phyloP scores from a whole-genome alignment of 306 rosid genomes.

The Casuarina cunninghamiana region DNA sequence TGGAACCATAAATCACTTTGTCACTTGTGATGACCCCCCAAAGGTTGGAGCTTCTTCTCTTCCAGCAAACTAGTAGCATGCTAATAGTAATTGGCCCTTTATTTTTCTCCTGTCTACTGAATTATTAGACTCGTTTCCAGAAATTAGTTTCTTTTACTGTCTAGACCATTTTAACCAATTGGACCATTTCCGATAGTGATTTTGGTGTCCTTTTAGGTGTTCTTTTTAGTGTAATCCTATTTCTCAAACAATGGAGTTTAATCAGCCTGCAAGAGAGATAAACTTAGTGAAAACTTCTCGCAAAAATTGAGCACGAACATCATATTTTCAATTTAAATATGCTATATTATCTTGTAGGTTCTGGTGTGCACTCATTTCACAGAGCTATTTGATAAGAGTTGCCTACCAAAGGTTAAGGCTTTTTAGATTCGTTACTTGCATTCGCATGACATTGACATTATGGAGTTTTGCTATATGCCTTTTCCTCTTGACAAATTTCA shows the following conservation, averaged over 20 bases:
- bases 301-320: background rate
- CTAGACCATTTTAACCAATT: background rate
- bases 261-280: background rate
- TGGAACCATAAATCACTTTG: conserved; percentile 81
- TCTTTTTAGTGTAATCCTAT: background rate
- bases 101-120: background rate
- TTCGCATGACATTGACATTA: conserved; percentile 13
- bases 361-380: conserved; percentile 91
- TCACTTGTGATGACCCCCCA: conserved; percentile 62
- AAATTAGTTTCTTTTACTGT: background rate
- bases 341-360: conserved; percentile 54
- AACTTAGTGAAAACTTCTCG: background rate
- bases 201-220: background rate
- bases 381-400: conserved; percentile 76
- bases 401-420: conserved; percentile 54
- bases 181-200: background rate
- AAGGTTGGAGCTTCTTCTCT: conserved; percentile 58
- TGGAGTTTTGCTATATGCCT: conserved; percentile 3
- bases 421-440: conserved; percentile 25
- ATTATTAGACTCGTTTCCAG: background rate
- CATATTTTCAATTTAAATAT: background rate
- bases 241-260: background rate
- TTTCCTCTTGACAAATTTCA: conserved; percentile 36
- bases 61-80: conserved; percentile 1
- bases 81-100: conserved; percentile 3